Evolutionary conservation across 2,329 filamentous ascomycete species (phyloP), one percentile per base, ranked within the genome.

Genomic region (Rasamsonia emersonii): DNA sequence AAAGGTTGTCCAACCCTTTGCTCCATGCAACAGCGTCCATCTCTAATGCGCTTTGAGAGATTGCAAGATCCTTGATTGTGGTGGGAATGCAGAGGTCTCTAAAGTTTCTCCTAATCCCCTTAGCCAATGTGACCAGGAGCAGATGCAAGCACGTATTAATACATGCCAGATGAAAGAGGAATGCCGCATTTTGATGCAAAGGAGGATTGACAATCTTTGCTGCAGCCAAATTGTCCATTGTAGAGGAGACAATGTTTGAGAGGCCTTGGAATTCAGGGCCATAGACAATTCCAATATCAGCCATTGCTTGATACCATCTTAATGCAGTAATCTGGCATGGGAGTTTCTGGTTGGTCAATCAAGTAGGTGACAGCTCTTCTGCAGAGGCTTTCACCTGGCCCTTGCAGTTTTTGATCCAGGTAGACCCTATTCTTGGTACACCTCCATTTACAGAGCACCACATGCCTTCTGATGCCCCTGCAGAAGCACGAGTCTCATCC

Each of bases 291-390:
- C 20, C 20, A 23, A 23, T n/a, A 7, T 23, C 32, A 8, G 33
- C 35, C 41, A 45, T 42, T 9, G 30, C 28, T 11, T 36, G 13
- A 24, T 47, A 47, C 19, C 38, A 47, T 3, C 35, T 30, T 5
- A 21, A 19, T 0, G 38, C 32, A 2, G 24, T n/a, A 2, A 45
- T 27, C 15, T 36, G n/a, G n/a, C n/a, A n/a, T n/a, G n/a, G n/a
- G n/a, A n/a, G n/a, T n/a, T n/a, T n/a, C n/a, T n/a, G n/a, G n/a
- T n/a, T n/a, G n/a, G n/a, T n/a, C n/a, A n/a, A n/a, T n/a, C n/a
- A n/a, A n/a, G n/a, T n/a, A n/a, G n/a, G n/a, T n/a, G n/a, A n/a
- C n/a, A n/a, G n/a, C n/a, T n/a, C n/a, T n/a, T n/a, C n/a, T n/a
- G n/a, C n/a, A n/a, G n/a, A n/a, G n/a, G n/a, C n/a, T n/a, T n/a